phyloP scores from a whole-genome alignment of 106 monocot species.

The Ottelia alismoides region DNA sequence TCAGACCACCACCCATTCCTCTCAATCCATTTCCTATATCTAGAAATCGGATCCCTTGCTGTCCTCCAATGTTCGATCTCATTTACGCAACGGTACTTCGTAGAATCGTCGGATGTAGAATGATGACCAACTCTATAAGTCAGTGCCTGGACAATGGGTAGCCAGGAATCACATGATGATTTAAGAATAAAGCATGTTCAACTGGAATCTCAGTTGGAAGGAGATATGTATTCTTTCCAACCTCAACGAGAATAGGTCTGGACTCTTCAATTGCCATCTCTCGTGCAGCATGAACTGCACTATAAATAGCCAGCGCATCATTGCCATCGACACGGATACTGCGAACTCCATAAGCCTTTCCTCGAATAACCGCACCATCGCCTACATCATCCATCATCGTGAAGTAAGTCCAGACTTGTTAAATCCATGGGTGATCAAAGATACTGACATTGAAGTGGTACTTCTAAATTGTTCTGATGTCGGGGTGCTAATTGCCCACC shows the following conservation, averaged over 20 bases:
- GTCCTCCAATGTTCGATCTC: constrained; percentile 92
- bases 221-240: no score
- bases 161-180: no score
- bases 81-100: constrained; percentile 63
- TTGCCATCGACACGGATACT: constrained; percentile 90
- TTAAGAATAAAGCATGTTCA: no score
- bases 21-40: constrained; percentile 83
- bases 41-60: constrained; percentile 63
- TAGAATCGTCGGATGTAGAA: constrained; percentile 94
- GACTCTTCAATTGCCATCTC: constrained; percentile 76
- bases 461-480: constrained; percentile 87
- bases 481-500: constrained; percentile 96
- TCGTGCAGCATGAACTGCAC: constrained; percentile 74
- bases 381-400: constrained; percentile 31
- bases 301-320: constrained; percentile 85
- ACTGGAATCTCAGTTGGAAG: no score
- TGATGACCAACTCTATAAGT: constrained; percentile 95
- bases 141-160: constrained; percentile 73
- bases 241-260: constrained; percentile 87
- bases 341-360: constrained; percentile 86
- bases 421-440: no score
- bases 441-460: no score
- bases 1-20: constrained; percentile 91
- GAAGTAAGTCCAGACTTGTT: no score
- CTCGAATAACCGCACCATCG: constrained; percentile 70